Evolutionary conservation across 2,329 filamentous ascomycete species (phyloP).

Genomic region (Trichoderma hamatum): DNA sequence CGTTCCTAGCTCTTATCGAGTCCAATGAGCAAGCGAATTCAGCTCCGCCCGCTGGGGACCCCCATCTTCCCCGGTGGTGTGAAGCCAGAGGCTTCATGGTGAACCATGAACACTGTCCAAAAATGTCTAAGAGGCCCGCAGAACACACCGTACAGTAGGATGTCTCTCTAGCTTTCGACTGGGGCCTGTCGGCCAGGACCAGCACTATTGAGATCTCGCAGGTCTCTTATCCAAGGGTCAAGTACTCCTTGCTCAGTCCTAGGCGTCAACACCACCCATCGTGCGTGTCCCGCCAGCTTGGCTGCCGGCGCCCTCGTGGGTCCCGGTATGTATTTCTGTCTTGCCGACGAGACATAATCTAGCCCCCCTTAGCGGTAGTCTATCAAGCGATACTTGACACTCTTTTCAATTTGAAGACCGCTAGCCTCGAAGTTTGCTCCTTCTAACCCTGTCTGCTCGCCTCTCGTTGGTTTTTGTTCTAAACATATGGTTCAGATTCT

Average conservation of each 20-base stretch:
- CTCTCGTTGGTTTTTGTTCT: constrained; percentile 40
- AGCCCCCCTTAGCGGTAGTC: constrained; percentile 27
- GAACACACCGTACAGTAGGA: neutral
- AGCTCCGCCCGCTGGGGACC: neutral
- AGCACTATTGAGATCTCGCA: constrained; percentile 9
- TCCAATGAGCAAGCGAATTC: constrained; percentile 16
- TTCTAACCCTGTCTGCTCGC: constrained; percentile 33
- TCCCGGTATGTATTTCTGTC: constrained; percentile 31
- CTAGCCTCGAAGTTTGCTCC: constrained; percentile 20
- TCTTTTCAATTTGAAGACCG: constrained; percentile 21
- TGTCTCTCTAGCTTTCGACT: constrained; percentile 14
- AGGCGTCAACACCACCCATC: constrained; percentile 2
- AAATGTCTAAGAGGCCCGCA: constrained; percentile 1
- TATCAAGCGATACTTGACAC: constrained; percentile 25
- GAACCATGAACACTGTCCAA: constrained; percentile 13
- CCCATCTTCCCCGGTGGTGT: neutral
- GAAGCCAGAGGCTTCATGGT: neutral
- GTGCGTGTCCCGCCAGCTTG: constrained; percentile 40
- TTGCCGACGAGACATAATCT: constrained; percentile 30
- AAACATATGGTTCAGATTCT: constrained; percentile 44
- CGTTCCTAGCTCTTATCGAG: neutral
- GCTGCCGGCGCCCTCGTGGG: constrained; percentile 36
- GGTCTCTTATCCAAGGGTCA: neutral
- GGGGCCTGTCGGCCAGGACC: neutral
- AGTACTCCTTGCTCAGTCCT: neutral